Conservation (phyloP, 148 eudicot genomes). For the Cornus controversa region DNA sequence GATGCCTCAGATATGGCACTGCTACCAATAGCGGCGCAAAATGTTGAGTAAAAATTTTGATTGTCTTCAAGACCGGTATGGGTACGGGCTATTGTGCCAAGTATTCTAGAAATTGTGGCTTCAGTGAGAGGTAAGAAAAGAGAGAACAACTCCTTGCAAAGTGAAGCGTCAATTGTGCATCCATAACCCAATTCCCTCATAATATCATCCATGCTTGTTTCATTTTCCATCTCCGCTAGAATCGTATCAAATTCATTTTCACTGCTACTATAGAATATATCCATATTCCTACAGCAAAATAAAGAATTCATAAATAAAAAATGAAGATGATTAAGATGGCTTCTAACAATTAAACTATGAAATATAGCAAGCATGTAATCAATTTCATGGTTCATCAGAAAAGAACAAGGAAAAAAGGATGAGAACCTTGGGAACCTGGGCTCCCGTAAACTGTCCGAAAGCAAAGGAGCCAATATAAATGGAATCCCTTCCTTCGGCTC, state of each 20-base stretch:
- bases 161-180: conserved; percentile 10
- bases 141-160: conserved; percentile 20
- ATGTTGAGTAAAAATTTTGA: conserved; percentile 1
- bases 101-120: conserved; percentile 15
- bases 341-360: background rate
- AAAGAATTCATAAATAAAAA: no score
- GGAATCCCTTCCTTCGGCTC: conserved; percentile 1
- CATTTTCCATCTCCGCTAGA: conserved; percentile 11
- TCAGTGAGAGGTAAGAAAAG: conserved; percentile 17
- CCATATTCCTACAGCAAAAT: conserved; percentile 1
- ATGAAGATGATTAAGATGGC: background rate
- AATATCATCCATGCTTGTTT: conserved; percentile 12
- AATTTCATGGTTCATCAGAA: background rate
- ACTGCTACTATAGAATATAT: background rate
- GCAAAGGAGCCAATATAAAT: conserved; percentile 10
- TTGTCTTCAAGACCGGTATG: conserved; percentile 12
- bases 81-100: conserved; percentile 16
- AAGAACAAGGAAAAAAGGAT: background rate
- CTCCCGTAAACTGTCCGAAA: background rate
- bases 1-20: background rate
- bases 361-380: no score
- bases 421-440: conserved; percentile 1
- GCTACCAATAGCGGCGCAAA: conserved; percentile 11
- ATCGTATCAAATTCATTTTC: conserved; percentile 9
- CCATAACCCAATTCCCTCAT: conserved; percentile 18